Evolutionary conservation across 2,329 filamentous ascomycete genomes (phyloP), one percentile per base, ranked within the genome.

Genomic region (Neopestalotiopsis sp.): DNA sequence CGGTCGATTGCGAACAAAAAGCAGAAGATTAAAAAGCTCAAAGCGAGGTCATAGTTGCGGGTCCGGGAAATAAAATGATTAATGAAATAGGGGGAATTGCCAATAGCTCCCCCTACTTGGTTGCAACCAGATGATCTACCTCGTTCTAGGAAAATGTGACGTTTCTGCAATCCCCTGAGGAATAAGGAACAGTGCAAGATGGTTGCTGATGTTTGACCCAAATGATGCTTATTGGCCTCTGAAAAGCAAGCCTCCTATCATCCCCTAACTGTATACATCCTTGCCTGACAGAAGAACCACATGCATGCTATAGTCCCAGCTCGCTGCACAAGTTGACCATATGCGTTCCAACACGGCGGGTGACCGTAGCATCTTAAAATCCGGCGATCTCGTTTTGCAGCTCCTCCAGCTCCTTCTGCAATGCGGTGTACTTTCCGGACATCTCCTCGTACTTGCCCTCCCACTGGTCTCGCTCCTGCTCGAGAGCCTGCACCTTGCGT

Each of bases 381-480:
- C 94, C 96, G 88, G 92, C 92, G 84, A 98, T 95, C 85, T 97
- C 95, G 76, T 86, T 84, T 85, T 96, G 93, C 83, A 98, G 93
- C 74, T 95, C 92, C 79, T 97, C 91, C 79, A 98, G 86, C 82
- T 98, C 94, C 88, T 95, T 95, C 88, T 97, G 91, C 76, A 94
- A 88, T 69, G 88, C 82, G 74, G 85, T 84, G 87, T 97, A 92
- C 86, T 98, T 97, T 90, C 95, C 92, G 77, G 91, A 83, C 92
- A 97, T 97, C 83, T 98, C 95, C 85, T 98, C 96, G 86, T 97
- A 98, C 88, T 99, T 98, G 83, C 88, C 81, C 88, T 98, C 96
- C 95, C 95, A 98, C 83, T 95, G 90, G 84, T 98, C 94, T 78
- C 94, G 92, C 81, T 95, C 90, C 79, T 90, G 87, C 86, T 99